These are phyloP conservation scores for Pisolithus sp. DNA, from an alignment of 768 basidiomycete species.

Conservation along the genomic window DNA sequence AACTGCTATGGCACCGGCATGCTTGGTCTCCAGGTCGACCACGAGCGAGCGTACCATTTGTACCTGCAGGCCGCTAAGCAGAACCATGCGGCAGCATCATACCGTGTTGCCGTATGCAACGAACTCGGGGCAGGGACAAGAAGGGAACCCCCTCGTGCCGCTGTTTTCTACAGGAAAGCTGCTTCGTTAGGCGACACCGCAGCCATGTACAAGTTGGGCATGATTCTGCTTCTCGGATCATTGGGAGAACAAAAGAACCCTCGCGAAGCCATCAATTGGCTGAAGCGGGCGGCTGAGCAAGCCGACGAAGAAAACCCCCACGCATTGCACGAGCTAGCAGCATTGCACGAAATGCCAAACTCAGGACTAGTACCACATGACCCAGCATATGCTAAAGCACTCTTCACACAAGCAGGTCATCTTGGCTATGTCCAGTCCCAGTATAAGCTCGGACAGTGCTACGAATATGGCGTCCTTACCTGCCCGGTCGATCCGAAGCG, in stretches of 20 bases:
- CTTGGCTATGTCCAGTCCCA: slow-evolving; percentile 91
- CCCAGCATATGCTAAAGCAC: slow-evolving; percentile 72
- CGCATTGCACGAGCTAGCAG: slow-evolving; percentile 91
- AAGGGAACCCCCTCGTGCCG: slow-evolving; percentile 80
- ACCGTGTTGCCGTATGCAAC: slow-evolving; percentile 97
- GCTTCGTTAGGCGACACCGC: slow-evolving; percentile 94
- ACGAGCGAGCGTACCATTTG: slow-evolving; percentile 94
- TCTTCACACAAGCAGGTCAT: slow-evolving; percentile 88
- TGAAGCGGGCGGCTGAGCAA: slow-evolving; percentile 91
- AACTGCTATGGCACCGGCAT: slow-evolving; percentile 95
- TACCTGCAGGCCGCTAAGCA: slow-evolving; percentile 97
- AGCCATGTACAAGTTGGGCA: slow-evolving; percentile 99
- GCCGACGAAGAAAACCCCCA: slow-evolving; percentile 98
- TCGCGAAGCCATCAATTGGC: slow-evolving; percentile 91
- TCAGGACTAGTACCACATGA: slow-evolving; percentile 71
- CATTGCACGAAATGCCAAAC: slow-evolving; percentile 70
- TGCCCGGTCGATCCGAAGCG: slow-evolving; percentile 91
- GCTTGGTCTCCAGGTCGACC: slow-evolving; percentile 93
- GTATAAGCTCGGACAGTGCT: slow-evolving; percentile 92
- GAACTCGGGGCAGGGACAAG: slow-evolving; percentile 96
- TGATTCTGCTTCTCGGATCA: slow-evolving; percentile 83
- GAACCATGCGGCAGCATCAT: slow-evolving; percentile 91
- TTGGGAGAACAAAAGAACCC: slow-evolving; percentile 80
- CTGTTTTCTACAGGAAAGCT: slow-evolving; percentile 94
- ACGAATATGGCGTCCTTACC: slow-evolving; percentile 83